These are phyloP conservation scores for Canna indica DNA, from an alignment of 176 grass and related monocot genomes.

Conservation along the genomic window DNA sequence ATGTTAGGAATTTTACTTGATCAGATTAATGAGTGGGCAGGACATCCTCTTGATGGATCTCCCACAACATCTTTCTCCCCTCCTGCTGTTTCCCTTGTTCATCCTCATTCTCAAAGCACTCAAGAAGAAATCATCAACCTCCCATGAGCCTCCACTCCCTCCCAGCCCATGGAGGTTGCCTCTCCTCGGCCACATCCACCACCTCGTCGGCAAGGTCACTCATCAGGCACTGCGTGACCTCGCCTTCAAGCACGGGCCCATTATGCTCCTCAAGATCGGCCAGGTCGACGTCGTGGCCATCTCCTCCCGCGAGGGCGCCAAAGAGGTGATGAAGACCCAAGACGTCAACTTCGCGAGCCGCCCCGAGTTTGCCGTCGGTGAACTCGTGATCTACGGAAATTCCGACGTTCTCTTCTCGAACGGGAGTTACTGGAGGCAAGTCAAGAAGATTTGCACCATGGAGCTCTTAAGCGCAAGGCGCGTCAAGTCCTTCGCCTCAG, in stretches of 20 bases:
- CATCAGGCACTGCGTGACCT: constrained; percentile 38
- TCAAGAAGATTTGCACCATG: constrained; percentile 38
- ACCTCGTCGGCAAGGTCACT: not conserved
- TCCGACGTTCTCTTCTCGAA: constrained; percentile 39
- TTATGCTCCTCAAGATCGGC: constrained; percentile 54
- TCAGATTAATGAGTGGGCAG: no score
- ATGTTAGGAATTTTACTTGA: no score
- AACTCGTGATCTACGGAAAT: constrained; percentile 25
- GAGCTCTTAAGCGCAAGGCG: constrained; percentile 49
- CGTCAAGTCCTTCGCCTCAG: constrained; percentile 29
- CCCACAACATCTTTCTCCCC: no score
- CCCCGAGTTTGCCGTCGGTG: constrained; percentile 30
- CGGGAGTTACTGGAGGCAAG: constrained; percentile 59
- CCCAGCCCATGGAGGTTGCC: constrained; percentile 2
- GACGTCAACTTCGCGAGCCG: constrained; percentile 37
- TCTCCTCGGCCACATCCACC: constrained; percentile 4
- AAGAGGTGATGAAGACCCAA: constrained; percentile 49
- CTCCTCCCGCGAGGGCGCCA: constrained; percentile 37
- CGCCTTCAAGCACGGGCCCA: constrained; percentile 16
- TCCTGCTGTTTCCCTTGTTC: not conserved
- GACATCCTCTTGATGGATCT: no score
- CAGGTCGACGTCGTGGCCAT: constrained; percentile 39
- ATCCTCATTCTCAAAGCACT: no score
- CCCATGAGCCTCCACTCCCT: not conserved
- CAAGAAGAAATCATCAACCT: no score